A percentile compares a stretch with the other conserved stretches of the same genome.
These are phyloP conservation scores for Escallonia rubra DNA, from an alignment of 129 eudicot genomes.

Conservation along the genomic window DNA sequence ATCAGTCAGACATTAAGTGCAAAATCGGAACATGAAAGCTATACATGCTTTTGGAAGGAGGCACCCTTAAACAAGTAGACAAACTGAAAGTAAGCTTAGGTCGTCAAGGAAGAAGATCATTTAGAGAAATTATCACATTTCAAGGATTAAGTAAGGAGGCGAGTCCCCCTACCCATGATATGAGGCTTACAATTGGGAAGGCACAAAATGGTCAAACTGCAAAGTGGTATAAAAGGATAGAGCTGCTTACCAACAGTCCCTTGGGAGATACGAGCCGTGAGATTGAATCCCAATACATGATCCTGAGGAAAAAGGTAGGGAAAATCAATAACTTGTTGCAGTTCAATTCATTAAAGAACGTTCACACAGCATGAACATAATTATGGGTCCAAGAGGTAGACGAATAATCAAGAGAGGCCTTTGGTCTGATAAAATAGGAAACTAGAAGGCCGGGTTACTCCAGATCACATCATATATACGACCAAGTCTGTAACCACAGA, in stretches of 20 bases:
- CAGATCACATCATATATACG: not conserved
- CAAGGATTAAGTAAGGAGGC: too few species aligned
- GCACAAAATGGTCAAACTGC: too few species aligned
- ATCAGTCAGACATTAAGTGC: not conserved
- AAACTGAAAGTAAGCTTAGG: not conserved
- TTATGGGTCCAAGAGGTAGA: not conserved
- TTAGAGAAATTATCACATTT: too few species aligned
- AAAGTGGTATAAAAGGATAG: not conserved
- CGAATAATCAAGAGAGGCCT: too few species aligned
- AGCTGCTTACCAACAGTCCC: constrained; percentile 71
- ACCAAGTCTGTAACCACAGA: not conserved
- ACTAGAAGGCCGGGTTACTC: not conserved
- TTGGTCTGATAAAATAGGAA: not conserved
- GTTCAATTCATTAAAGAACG: not conserved
- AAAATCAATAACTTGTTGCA: not conserved
- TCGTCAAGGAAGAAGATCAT: too few species aligned
- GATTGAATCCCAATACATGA: constrained; percentile 97
- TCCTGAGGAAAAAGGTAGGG: constrained; percentile 40
- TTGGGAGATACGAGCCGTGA: constrained; percentile 85
- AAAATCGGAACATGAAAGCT: not conserved
- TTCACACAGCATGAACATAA: not conserved
- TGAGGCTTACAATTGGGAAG: too few species aligned
- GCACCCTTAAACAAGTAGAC: not conserved
- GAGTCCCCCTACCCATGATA: too few species aligned
- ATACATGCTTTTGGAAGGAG: not conserved